These are phyloP conservation scores for Berberis vulgaris DNA, from an alignment of 164 flowering plant genomes.

Conservation along the genomic window DNA sequence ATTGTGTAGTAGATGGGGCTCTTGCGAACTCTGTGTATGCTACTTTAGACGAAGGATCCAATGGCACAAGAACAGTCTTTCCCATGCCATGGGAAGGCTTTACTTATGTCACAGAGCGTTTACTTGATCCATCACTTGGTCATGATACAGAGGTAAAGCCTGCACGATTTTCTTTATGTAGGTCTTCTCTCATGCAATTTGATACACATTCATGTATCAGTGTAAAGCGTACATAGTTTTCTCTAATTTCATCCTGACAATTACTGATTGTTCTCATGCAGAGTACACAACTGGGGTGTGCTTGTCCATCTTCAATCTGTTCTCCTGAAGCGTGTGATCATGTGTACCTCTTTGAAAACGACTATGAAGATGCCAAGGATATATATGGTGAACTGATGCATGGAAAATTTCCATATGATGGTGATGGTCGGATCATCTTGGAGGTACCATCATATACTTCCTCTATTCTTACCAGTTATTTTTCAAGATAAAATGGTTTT, in stretches of 20 bases:
- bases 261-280: constrained; percentile 17
- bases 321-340: constrained; percentile 79
- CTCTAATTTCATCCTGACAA: too few relatives aligned
- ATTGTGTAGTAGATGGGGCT: constrained; percentile 66
- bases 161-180: not conserved
- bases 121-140: constrained; percentile 50
- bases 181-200: not conserved
- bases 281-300: constrained; percentile 80
- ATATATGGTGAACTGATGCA: constrained; percentile 65
- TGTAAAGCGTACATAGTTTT: too few relatives aligned
- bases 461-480: not conserved
- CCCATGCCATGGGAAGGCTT: constrained; percentile 87
- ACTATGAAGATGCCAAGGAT: constrained; percentile 83
- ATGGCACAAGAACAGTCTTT: constrained; percentile 18
- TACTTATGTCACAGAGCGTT: constrained; percentile 57
- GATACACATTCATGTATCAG: too few relatives aligned
- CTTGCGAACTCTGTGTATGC: constrained; percentile 29
- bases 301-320: constrained; percentile 53
- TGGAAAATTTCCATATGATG: constrained; percentile 86
- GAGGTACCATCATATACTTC: constrained; percentile 45
- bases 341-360: constrained; percentile 87
- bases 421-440: constrained; percentile 58
- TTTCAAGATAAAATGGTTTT: too few relatives aligned
- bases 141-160: constrained; percentile 50
- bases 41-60: constrained; percentile 20